Base-by-base conservation (phyloP, 495 filamentous ascomycete species). In the Aspergillus nanangensis region DNA sequence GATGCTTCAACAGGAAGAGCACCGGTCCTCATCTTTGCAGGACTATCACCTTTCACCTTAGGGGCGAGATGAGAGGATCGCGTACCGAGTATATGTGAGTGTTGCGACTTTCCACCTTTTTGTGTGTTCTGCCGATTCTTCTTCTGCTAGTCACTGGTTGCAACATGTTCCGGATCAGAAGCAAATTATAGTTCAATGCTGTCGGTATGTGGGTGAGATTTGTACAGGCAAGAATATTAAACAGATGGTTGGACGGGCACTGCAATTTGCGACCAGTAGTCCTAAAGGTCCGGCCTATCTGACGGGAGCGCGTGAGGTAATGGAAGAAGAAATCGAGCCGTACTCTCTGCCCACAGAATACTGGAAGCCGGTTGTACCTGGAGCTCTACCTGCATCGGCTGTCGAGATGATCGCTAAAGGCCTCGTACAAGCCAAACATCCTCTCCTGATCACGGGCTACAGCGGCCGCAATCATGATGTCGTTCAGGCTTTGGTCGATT, bases 81-180 rank as follows among this genome's bases (percentile, higher is more conserved):
- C 73, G 90, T 43, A 94, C 88, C 1, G 90, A 96, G 67, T n/a
- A n/a, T n/a, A n/a, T n/a, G n/a, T n/a, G n/a, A n/a, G n/a, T n/a
- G n/a, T n/a, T n/a, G n/a, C n/a, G n/a, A n/a, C n/a, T n/a, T n/a
- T n/a, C n/a, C n/a, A n/a, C n/a, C n/a, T n/a, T n/a, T n/a, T n/a
- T n/a, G n/a, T n/a, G n/a, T n/a, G n/a, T n/a, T n/a, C n/a, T n/a
- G n/a, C n/a, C n/a, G n/a, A n/a, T n/a, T n/a, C n/a, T n/a, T n/a
- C n/a, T n/a, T n/a, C n/a, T n/a, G 95, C 86, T 59, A 95, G 94
- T 55, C 90, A 96, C 56, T 96, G 90, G 87, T 84, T 94, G 20
- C 90, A 96, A 62, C 87, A 96, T 64, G 87, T 95, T 3, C 90
- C 90, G 1, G 88, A 96, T 51, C 90, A 96, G 62, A 87, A 84